phyloP scores from a whole-genome alignment of 1,284 basidiomycete species.

The Singerocomus rubriflavus region DNA sequence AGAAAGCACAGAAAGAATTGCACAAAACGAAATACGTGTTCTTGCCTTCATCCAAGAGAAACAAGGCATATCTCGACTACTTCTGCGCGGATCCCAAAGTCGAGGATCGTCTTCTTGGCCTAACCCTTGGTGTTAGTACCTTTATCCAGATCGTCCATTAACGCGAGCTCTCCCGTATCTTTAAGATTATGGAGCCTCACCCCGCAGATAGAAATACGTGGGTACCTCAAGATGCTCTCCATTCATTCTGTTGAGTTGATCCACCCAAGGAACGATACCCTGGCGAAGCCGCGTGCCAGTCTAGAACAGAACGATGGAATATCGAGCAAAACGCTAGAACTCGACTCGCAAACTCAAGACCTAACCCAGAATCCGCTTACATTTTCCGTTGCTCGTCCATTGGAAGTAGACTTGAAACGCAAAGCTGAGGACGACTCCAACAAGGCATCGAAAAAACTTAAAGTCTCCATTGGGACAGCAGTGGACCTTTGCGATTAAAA shows the following conservation, averaged over 20 bases:
- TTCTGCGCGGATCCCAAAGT: conserved; percentile 59
- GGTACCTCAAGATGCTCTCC: neutral
- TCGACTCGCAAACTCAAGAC: conserved; percentile 50
- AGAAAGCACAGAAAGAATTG: conserved; percentile 48
- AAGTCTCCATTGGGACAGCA: conserved; percentile 51
- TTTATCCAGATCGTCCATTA: neutral
- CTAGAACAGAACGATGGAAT: neutral
- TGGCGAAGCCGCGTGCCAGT: neutral
- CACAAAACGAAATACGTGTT: conserved; percentile 60
- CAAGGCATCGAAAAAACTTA: conserved; percentile 46
- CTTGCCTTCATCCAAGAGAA: conserved; percentile 43
- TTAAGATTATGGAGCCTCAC: conserved; percentile 11
- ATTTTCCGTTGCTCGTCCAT: conserved; percentile 11
- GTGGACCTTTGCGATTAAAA: conserved; percentile 58
- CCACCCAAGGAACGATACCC: conserved; percentile 3
- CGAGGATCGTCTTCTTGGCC: conserved; percentile 56
- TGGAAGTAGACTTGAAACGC: conserved; percentile 29
- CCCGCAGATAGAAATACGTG: conserved; percentile 29
- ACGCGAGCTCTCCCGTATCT: conserved; percentile 4
- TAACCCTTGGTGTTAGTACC: conserved; percentile 52
- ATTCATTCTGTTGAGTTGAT: neutral
- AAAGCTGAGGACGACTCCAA: conserved; percentile 24
- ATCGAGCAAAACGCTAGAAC: conserved; percentile 4
- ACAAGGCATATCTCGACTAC: conserved; percentile 56
- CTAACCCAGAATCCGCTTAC: conserved; percentile 39